phyloP scores from a whole-genome alignment of 2,329 filamentous ascomycete species.

The Corynespora cassiicola region DNA sequence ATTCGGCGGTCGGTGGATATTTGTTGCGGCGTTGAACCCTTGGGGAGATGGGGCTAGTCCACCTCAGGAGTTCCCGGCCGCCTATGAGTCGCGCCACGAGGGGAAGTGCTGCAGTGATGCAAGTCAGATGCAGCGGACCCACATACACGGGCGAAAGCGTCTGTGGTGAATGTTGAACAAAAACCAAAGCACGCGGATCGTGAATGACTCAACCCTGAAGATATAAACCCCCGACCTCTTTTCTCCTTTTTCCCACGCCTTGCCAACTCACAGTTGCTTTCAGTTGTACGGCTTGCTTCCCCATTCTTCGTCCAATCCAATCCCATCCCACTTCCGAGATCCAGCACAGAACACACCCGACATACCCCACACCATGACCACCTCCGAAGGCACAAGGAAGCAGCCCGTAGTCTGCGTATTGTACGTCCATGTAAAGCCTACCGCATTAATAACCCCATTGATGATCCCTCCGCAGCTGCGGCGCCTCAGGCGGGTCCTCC shows the following conservation, averaged over 20 bases:
- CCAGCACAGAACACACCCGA: no score
- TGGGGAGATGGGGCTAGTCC: no score
- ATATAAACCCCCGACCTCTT: no score
- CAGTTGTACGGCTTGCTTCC: neutral
- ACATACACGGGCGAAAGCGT: no score
- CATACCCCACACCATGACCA: conserved; percentile 26
- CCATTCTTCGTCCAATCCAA: conserved; percentile 1
- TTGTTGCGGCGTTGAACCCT: no score
- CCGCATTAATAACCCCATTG: neutral
- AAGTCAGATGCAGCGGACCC: no score
- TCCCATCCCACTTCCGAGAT: neutral
- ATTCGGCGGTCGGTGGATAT: no score
- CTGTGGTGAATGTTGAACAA: no score
- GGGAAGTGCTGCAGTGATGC: conserved; percentile 11
- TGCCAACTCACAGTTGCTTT: neutral
- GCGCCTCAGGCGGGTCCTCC: conserved; percentile 75
- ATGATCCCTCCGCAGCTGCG: conserved; percentile 66
- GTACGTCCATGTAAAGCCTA: conserved; percentile 55
- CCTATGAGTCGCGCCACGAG: conserved; percentile 9
- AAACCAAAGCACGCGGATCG: no score
- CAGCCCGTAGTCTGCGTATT: conserved; percentile 87
- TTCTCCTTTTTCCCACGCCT: no score
- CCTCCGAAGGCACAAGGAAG: conserved; percentile 24
- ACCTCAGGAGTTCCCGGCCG: no score
- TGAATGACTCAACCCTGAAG: no score